phyloP scores from a whole-genome alignment of 192 early-diverging fungal species.

The Kappamyces sp. region DNA sequence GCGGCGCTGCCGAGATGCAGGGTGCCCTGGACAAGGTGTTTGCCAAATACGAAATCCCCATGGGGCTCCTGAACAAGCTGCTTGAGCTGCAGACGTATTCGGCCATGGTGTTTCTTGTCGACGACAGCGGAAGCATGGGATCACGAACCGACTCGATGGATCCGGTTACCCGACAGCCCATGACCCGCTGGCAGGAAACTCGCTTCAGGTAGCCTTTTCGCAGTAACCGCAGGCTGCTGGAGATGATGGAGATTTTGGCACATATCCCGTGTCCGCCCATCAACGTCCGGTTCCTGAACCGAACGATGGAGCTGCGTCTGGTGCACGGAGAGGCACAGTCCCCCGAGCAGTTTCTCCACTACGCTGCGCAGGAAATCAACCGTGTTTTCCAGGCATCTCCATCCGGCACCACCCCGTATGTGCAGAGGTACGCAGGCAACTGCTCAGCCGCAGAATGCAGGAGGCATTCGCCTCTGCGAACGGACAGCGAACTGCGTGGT shows the following conservation, averaged over 20 bases:
- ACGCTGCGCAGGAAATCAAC: too few relatives aligned
- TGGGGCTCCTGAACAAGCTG: conserved; percentile 16
- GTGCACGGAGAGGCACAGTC: not conserved
- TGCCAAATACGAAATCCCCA: conserved; percentile 15
- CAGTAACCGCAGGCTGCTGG: conserved; percentile 10
- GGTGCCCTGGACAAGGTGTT: conserved; percentile 15
- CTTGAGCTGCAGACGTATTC: conserved; percentile 15
- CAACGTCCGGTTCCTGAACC: conserved; percentile 14
- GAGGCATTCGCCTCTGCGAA: not conserved
- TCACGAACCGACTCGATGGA: conserved; percentile 5
- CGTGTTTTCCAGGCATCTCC: too few relatives aligned
- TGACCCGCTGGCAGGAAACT: conserved; percentile 21
- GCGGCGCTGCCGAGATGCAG: too few relatives aligned
- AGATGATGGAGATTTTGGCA: conserved; percentile 16
- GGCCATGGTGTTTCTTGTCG: conserved; percentile 9
- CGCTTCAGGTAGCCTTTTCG: too few relatives aligned
- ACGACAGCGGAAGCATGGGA: conserved; percentile 17
- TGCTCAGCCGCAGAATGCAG: too few relatives aligned
- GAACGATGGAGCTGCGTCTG: not conserved
- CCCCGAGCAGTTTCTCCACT: too few relatives aligned
- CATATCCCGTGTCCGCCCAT: conserved; percentile 10
- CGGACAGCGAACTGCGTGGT: conserved; percentile 6
- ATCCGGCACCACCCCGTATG: not conserved
- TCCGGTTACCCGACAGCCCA: not conserved
- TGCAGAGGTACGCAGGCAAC: too few relatives aligned